Percentiles rank a stretch among this genome's conserved stretches.
phyloP scores from a whole-genome alignment of 2,329 filamentous ascomycete species.

The Cladorrhinum sp. region DNA sequence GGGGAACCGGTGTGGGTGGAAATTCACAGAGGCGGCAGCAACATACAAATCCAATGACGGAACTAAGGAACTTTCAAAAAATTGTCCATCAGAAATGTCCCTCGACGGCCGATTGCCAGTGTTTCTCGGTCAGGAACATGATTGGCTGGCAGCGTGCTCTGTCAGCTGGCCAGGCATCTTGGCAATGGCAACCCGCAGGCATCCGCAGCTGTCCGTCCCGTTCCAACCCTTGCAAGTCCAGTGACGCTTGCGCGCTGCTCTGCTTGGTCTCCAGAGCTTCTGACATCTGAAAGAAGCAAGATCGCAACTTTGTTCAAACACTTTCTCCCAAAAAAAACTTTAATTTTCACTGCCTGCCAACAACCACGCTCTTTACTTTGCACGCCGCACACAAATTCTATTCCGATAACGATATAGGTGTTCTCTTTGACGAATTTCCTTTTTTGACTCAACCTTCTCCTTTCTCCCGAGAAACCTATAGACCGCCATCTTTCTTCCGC shows the following conservation, averaged over 20 bases:
- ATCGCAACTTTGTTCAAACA: conserved; percentile 26
- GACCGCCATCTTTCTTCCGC: not conserved
- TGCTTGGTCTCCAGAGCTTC: conserved; percentile 17
- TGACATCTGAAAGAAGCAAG: conserved; percentile 27
- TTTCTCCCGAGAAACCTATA: too few relatives aligned
- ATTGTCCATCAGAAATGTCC: conserved; percentile 16
- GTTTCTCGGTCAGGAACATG: conserved; percentile 10
- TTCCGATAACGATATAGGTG: not conserved
- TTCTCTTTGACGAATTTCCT: not conserved
- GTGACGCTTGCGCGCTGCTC: conserved; percentile 5
- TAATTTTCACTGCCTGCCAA: not conserved
- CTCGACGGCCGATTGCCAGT: conserved; percentile 26
- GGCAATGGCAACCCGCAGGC: not conserved
- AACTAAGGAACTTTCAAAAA: conserved; percentile 19
- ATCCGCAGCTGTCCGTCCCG: not conserved
- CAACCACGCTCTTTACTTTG: not conserved
- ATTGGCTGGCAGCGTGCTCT: not conserved
- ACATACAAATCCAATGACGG: conserved; percentile 16
- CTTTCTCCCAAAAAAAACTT: not conserved
- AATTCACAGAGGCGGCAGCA: conserved; percentile 14
- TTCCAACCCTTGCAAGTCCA: not conserved
- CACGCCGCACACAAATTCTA: not conserved
- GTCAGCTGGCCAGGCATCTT: not conserved
- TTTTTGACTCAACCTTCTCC: not conserved
- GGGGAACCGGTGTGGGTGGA: conserved; percentile 6